These are phyloP conservation scores for Pichia sp. DNA, from an alignment of 1,139 yeast genomes.

Conservation along the genomic window DNA sequence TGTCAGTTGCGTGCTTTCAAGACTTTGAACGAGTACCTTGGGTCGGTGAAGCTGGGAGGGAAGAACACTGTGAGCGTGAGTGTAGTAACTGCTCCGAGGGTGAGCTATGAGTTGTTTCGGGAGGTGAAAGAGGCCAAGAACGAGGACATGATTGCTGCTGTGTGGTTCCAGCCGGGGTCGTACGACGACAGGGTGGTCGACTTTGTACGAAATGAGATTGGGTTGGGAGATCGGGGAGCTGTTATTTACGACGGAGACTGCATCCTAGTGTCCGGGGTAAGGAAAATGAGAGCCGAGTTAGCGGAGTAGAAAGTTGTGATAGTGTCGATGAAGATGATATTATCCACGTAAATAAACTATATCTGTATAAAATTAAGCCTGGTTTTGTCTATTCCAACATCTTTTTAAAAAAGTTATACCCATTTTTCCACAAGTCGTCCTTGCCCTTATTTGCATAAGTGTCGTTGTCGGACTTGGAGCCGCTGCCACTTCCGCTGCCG, in stretches of 20 bases:
- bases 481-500: neutral
- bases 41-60: neutral
- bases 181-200: conserved; percentile 53
- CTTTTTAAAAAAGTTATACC: conserved; percentile 35
- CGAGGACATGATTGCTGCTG: conserved; percentile 42
- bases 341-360: neutral
- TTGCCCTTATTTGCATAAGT: neutral
- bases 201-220: conserved; percentile 35
- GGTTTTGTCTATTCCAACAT: conserved; percentile 7
- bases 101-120: conserved; percentile 47
- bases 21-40: conserved; percentile 33
- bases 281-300: conserved; percentile 34
- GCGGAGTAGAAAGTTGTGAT: neutral
- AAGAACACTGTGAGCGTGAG: conserved; percentile 43
- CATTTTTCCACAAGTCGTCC: conserved; percentile 15
- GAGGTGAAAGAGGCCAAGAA: conserved; percentile 30
- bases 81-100: conserved; percentile 69
- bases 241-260: conserved; percentile 60
- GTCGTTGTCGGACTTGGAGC: conserved; percentile 4
- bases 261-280: conserved; percentile 65
- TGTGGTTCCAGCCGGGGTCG: conserved; percentile 86
- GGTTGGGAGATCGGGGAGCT: conserved; percentile 34
- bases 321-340: neutral
- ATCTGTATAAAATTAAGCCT: neutral
- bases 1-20: conserved; percentile 42